phyloP scores from a whole-genome alignment of 352 stramenopile species.

The Globisporangium rhizosaccharum region DNA sequence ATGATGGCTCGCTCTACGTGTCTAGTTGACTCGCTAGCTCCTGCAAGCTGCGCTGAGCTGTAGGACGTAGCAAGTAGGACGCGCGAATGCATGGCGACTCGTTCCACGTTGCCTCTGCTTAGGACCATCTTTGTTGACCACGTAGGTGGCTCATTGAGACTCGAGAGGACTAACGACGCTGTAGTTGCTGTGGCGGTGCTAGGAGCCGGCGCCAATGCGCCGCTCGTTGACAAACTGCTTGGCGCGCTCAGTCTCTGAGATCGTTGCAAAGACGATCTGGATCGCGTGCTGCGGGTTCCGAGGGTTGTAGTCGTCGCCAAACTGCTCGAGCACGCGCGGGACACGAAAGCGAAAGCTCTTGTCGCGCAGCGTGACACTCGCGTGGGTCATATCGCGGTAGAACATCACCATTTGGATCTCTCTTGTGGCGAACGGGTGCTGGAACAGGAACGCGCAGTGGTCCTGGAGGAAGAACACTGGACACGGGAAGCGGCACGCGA shows the following conservation, averaged over 20 bases:
- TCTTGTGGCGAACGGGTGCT: conserved; percentile 62
- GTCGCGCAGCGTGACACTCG: conserved; percentile 31
- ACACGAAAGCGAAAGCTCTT: conserved; percentile 46
- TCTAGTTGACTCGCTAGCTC: no score
- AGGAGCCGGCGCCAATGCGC: conserved; percentile 1
- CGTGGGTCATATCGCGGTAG: conserved; percentile 61
- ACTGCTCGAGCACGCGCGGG: conserved; percentile 38
- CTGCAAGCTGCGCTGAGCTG: no score
- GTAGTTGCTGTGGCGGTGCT: no score
- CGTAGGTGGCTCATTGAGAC: no score
- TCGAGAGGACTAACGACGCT: no score
- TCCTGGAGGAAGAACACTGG: conserved; percentile 42
- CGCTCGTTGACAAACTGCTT: conserved; percentile 29
- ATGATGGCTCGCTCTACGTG: no score
- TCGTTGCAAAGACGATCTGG: conserved; percentile 43
- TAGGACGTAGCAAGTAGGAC: no score
- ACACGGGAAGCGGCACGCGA: conserved; percentile 61
- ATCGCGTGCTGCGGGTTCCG: conserved; percentile 55
- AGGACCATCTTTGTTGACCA: no score
- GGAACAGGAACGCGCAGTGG: conserved; percentile 62
- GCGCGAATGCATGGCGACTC: no score
- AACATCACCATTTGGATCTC: conserved; percentile 75
- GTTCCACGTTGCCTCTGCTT: no score
- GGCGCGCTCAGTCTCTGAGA: conserved; percentile 35
- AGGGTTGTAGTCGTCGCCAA: conserved; percentile 56